These are phyloP conservation scores for Tarenaya hassleriana DNA, from an alignment of 345 rosid genomes.

Conservation along the genomic window DNA sequence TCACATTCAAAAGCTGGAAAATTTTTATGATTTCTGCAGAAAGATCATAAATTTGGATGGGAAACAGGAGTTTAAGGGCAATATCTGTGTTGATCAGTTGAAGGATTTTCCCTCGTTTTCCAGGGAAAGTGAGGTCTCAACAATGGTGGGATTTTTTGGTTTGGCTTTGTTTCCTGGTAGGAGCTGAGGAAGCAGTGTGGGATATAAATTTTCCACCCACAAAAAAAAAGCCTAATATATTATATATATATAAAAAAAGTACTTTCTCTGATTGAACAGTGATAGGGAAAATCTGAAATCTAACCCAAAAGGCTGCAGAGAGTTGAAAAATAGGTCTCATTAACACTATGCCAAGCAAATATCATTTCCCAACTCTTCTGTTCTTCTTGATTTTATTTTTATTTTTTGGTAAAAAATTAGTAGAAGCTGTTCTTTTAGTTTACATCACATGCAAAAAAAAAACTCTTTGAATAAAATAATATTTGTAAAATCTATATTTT, in stretches of 20 bases:
- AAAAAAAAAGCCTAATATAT: neutral
- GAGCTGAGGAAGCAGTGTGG: constrained; percentile 28
- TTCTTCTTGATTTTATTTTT: constrained; percentile 7
- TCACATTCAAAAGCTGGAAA: constrained; percentile 24
- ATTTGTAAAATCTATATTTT: no score
- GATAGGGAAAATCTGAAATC: constrained; percentile 21
- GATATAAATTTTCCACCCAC: constrained; percentile 4
- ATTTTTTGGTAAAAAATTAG: no score
- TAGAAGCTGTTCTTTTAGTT: neutral
- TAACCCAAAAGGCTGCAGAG: constrained; percentile 31
- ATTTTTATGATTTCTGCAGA: neutral
- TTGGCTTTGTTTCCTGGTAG: constrained; percentile 26
- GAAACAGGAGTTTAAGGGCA: constrained; percentile 7
- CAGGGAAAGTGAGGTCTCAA: constrained; percentile 10
- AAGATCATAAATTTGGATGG: constrained; percentile 15
- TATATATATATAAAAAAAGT: constrained; percentile 1
- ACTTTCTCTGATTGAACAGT: constrained; percentile 16
- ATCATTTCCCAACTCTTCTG: neutral
- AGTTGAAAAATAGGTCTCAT: constrained; percentile 5
- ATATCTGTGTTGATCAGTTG: no score
- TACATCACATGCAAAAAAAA: no score
- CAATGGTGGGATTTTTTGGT: constrained; percentile 25
- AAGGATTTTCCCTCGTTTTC: constrained; percentile 4
- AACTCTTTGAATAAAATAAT: no score
- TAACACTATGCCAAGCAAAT: constrained; percentile 18